phyloP scores from a whole-genome alignment of 2,329 filamentous ascomycete species.

The Cordyceps farinosa region DNA sequence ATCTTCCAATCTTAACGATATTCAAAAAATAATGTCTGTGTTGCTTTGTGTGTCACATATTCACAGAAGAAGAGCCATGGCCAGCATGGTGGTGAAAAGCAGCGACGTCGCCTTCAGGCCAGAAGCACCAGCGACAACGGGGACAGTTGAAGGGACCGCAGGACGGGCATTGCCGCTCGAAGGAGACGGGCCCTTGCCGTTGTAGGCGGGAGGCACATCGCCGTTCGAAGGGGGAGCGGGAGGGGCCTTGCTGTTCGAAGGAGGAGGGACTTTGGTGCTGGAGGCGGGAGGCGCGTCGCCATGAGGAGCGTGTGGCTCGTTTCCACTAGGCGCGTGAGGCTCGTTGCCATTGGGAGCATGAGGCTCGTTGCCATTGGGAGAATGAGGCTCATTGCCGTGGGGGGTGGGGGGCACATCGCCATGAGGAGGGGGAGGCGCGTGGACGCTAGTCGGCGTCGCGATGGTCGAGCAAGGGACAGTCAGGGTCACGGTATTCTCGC shows the following conservation, averaged over 20 bases:
- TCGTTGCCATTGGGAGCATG: not conserved
- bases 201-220: too few relatives aligned
- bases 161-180: not conserved
- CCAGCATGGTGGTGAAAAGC: constrained; percentile 14
- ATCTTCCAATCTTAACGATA: not conserved
- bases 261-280: not conserved
- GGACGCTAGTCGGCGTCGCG: not conserved
- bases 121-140: not conserved
- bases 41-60: not conserved
- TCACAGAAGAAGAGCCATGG: constrained; percentile 16
- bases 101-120: constrained; percentile 4
- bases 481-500: constrained; percentile 7
- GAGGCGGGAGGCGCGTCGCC: not conserved
- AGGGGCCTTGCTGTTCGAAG: not conserved
- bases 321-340: not conserved
- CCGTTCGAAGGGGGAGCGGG: too few relatives aligned
- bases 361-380: not conserved
- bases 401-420: too few relatives aligned
- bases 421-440: too few relatives aligned
- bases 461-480: constrained; percentile 3
- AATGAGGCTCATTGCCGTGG: too few relatives aligned
- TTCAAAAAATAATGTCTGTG: not conserved
- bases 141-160: not conserved
- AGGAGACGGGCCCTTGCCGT: not conserved
- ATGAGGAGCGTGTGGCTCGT: not conserved